Percentiles rank a stretch among this genome's conserved stretches.
Conservation (phyloP, 176 grass and related monocot species). For the Pontederia crassipes region DNA sequence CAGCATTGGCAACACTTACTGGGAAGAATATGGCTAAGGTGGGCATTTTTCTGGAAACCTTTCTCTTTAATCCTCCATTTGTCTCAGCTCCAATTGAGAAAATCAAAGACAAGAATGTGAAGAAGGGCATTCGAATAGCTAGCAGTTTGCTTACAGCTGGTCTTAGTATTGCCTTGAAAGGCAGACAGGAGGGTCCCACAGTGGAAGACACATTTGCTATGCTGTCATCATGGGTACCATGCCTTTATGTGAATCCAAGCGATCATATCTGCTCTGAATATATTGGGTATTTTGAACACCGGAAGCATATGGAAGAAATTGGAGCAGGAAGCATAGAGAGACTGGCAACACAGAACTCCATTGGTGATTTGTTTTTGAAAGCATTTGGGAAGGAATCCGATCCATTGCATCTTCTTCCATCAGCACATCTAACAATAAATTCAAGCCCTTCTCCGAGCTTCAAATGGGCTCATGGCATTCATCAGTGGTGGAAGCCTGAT, state of each 20-base stretch:
- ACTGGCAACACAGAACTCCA: constrained; percentile 79
- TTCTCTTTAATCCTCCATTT: constrained; percentile 93
- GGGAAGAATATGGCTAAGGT: constrained; percentile 90
- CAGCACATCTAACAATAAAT: constrained; percentile 71
- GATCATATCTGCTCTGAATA: constrained; percentile 90
- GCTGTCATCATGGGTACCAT: constrained; percentile 59
- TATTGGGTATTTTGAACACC: constrained; percentile 89
- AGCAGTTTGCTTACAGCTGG: constrained; percentile 71
- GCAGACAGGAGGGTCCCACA: constrained; percentile 27
- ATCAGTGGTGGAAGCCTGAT: constrained; percentile 84
- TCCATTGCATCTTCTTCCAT: constrained; percentile 84
- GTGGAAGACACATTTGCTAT: constrained; percentile 62
- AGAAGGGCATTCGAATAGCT: constrained; percentile 74
- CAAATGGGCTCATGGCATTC: constrained; percentile 75
- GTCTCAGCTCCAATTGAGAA: constrained; percentile 67
- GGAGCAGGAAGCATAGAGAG: constrained; percentile 78
- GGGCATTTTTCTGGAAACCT: constrained; percentile 52
- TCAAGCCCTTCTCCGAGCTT: constrained; percentile 49
- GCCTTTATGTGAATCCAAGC: constrained; percentile 68
- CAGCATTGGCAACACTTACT: constrained; percentile 65
- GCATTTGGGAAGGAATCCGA: constrained; percentile 82
- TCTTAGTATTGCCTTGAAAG: constrained; percentile 64
- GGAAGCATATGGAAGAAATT: constrained; percentile 80
- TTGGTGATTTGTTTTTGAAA: constrained; percentile 57
- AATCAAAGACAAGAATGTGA: constrained; percentile 72